Conservation (phyloP, 495 filamentous ascomycete genomes). For the Hyaloscypha finlandica region DNA sequence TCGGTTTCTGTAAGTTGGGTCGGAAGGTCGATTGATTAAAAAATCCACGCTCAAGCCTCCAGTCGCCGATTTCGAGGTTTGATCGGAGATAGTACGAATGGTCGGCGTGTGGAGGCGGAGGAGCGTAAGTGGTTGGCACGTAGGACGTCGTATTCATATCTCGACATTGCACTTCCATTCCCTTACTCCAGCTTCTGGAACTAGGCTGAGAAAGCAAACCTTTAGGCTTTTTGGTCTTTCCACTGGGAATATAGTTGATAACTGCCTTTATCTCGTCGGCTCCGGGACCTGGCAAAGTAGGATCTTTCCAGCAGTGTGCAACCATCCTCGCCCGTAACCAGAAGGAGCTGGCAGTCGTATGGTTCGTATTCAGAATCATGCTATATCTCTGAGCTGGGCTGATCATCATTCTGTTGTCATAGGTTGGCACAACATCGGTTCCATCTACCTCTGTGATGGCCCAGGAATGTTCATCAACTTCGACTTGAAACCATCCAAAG, state of each 20-base stretch:
- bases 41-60: constrained; percentile 54
- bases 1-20: constrained; percentile 43
- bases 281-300: constrained; percentile 43
- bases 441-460: constrained; percentile 74
- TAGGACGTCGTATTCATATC: constrained; percentile 46
- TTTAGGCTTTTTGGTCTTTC: constrained; percentile 41
- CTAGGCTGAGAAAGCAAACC: constrained; percentile 29
- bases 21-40: constrained; percentile 57
- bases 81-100: constrained; percentile 50
- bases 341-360: constrained; percentile 54
- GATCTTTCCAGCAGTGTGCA: constrained; percentile 53
- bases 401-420: constrained; percentile 50
- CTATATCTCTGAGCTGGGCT: constrained; percentile 72
- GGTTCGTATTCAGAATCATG: constrained; percentile 59
- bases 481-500: constrained; percentile 58
- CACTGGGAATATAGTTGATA: constrained; percentile 42
- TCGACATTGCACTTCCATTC: constrained; percentile 43
- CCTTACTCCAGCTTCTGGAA: constrained; percentile 40
- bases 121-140: constrained; percentile 39
- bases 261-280: constrained; percentile 57
- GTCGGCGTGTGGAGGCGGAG: constrained; percentile 44
- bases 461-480: constrained; percentile 48
- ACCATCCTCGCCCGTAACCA: constrained; percentile 62
- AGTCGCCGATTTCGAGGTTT: constrained; percentile 58
- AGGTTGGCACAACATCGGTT: constrained; percentile 58